Base-by-base conservation (phyloP, 495 filamentous ascomycete genomes). In the Penicillium arizonense region DNA sequence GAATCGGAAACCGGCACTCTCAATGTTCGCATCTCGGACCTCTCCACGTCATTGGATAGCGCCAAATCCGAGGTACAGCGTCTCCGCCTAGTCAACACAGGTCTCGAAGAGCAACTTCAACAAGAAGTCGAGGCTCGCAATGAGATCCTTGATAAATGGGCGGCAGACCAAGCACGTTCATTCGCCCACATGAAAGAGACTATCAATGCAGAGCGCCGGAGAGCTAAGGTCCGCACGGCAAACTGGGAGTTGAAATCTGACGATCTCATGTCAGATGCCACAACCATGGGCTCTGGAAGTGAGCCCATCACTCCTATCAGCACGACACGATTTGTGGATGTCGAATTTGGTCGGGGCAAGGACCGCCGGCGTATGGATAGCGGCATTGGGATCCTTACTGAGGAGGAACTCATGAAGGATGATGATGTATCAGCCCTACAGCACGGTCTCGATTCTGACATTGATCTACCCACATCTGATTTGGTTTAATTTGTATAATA, bases 361-460 rank as follows among this genome's bases (percentile, higher is more conserved):
- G 48, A 68, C 14, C 68, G 69, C 16, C 51, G 78, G 42, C 74
- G 76, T 41, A 75, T 84, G 55, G 83, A 87, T 50, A 86, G 82
- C 61, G 86, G 82, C 3, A 61, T 88, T 62, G 85, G 77, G 11
- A 77, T 88, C 33, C 62, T 84, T 61, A 79, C 84, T 18, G 83
- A 87, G 50, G 85, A 85, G 32, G 61, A 67, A n/a, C 52, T 69
- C 18, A 37, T 67, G 43, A 63, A 57, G 18, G 76, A 79, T 36
- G 76, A 71, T 47, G 69, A 57, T 21, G 14, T 47, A 16, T 50
- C 54, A n/a, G 44, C 50, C 36, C 32, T 59, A 53, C 61, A 32
- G 43, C 59, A 44, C 48, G 63, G 21, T 49, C 49, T 56, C 51
- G 66, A 63, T 46, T 75, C 53, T 34, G 55, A 67, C 44, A 53